Base-by-base conservation (phyloP, 148 eudicot genomes). In the Diospyros kaki region DNA sequence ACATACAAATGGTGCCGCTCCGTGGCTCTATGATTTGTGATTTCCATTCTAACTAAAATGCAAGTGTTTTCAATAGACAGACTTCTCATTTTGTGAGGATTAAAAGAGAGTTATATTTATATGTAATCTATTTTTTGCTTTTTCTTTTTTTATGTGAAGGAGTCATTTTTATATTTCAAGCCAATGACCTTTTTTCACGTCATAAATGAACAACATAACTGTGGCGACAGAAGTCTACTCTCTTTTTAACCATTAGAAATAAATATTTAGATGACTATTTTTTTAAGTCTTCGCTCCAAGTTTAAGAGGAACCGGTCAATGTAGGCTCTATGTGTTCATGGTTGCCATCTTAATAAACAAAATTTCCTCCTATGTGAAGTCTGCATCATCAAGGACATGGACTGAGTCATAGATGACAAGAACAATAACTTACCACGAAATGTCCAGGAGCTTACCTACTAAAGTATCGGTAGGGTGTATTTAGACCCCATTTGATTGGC, bases 161-260 rank as follows among this genome's bases (percentile, higher is more conserved):
- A 28, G 28, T 28, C 28, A 28, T 28, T 28, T 28, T 28, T 28
- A 28, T 28, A 28, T 28, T 28, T 28, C 28, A 28, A 28, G 28
- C 28, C 28, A 28, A 28, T 28, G 28, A 28, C 28, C 28, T 28
- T 28, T 28, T 28, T 28, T 28, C 28, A 28, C 0, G 28, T 28
- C 28, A 28, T 28, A 28, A 28, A 28, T 28, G 28, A 28, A 28
- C 28, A 28, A 28, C 28, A 28, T 28, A 0, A 28, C 28, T 28
- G 28, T 28, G 0, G 28, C 28, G 28, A 28, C 28, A 28, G 28
- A 28, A 0, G 28, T 0, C 28, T 28, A 28, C 28, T 28, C 0
- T 28, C 28, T 28, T 70, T 70, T 5, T 48, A 70, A 69, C 72
- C 1, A 46, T 28, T 72, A 44, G 65, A 46, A 72, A 72, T 48